phyloP scores from a whole-genome alignment of 495 filamentous ascomycete species.

The Antarctomyces pellizariae region DNA sequence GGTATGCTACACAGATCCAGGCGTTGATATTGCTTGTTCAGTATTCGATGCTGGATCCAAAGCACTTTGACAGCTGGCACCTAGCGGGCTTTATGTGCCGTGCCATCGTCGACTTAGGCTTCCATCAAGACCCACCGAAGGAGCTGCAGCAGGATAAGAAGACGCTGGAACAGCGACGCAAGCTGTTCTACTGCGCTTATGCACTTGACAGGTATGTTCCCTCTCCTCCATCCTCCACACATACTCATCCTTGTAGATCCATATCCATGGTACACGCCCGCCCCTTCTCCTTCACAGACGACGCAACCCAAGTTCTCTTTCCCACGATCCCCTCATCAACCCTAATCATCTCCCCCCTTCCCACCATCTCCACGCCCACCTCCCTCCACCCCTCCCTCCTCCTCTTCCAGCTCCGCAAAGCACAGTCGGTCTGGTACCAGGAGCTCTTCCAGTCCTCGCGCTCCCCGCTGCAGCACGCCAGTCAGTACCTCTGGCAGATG shows the following conservation, averaged over 20 bases:
- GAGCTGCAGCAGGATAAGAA: conserved; percentile 33
- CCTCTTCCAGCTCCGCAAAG: conserved; percentile 50
- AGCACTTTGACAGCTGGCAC: conserved; percentile 78
- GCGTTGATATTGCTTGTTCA: conserved; percentile 63
- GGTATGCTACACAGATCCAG: conserved; percentile 61
- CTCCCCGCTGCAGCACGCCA: conserved; percentile 32
- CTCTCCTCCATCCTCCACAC: conserved; percentile 3
- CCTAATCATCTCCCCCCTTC: conserved; percentile 15
- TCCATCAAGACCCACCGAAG: conserved; percentile 69
- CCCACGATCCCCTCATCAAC: conserved; percentile 15
- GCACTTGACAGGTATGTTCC: conserved; percentile 50
- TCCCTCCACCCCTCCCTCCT: conserved; percentile 29
- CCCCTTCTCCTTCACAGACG: conserved; percentile 79
- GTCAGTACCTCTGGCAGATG: conserved; percentile 35
- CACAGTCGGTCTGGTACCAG: conserved; percentile 67
- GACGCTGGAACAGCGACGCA: conserved; percentile 48
- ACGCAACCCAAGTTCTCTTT: conserved; percentile 48
- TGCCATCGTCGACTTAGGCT: conserved; percentile 63
- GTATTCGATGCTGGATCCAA: conserved; percentile 71
- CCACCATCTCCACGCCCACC: conserved; percentile 20
- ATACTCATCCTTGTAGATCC: conserved; percentile 25
- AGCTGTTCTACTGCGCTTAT: conserved; percentile 72
- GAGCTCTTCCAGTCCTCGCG: conserved; percentile 49
- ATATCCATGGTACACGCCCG: conserved; percentile 60
- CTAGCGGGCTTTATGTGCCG: conserved; percentile 69